These are phyloP conservation scores for Erythrobasidium yunnanense DNA, from an alignment of 768 basidiomycete genomes.

Conservation along the genomic window DNA sequence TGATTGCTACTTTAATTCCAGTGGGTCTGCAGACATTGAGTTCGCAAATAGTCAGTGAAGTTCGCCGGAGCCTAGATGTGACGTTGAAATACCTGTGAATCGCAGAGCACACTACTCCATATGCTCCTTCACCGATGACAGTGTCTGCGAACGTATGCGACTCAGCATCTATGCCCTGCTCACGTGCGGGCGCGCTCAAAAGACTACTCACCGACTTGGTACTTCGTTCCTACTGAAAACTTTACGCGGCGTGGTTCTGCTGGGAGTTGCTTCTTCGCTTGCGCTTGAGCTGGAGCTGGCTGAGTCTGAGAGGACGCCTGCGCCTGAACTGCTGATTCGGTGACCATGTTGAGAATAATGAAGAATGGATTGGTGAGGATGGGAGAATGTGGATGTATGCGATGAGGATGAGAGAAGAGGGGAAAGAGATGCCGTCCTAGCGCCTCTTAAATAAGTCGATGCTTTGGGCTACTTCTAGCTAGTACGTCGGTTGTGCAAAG, in stretches of 20 bases:
- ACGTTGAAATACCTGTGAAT: slow-evolving; percentile 6
- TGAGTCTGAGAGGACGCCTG: too few relatives aligned
- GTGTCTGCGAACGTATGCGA: neutral
- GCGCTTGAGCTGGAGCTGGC: neutral
- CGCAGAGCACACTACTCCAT: slow-evolving; percentile 64
- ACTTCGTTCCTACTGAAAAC: slow-evolving; percentile 14
- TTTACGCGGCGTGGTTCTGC: neutral
- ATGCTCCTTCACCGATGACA: slow-evolving; percentile 65
- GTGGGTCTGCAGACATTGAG: slow-evolving; percentile 46
- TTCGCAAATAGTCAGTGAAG: slow-evolving; percentile 57
- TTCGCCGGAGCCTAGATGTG: slow-evolving; percentile 31
- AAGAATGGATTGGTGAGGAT: too few relatives aligned
- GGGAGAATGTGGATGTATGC: too few relatives aligned
- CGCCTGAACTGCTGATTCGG: too few relatives aligned
- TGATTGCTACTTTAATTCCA: slow-evolving; percentile 81
- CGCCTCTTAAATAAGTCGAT: too few relatives aligned
- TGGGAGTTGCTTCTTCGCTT: neutral
- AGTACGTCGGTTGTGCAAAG: too few relatives aligned
- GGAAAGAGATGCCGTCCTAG: too few relatives aligned
- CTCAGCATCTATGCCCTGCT: neutral
- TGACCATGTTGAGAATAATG: too few relatives aligned
- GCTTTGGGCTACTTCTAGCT: too few relatives aligned
- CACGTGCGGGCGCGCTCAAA: too few relatives aligned
- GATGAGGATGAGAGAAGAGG: too few relatives aligned
- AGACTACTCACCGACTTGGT: too few relatives aligned